A percentile compares a stretch with the other conserved stretches of the same genome.
Conservation (phyloP, 2,329 filamentous ascomycete species). For the Penicillium aurantiogriseum region DNA sequence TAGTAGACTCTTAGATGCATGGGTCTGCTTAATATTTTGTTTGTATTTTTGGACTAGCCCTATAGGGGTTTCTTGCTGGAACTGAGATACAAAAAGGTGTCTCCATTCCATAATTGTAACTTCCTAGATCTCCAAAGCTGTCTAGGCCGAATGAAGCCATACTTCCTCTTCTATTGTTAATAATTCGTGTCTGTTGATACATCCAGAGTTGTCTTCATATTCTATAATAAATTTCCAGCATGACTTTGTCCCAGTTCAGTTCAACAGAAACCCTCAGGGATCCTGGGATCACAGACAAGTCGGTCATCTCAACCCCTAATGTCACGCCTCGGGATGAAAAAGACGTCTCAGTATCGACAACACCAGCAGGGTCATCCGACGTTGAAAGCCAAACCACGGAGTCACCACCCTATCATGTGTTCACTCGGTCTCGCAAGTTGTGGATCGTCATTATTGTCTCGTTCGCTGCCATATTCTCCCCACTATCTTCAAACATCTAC, state of each 20-base stretch:
- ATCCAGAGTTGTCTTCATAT: not conserved
- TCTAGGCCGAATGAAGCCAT: not conserved
- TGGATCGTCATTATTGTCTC: conserved; percentile 43
- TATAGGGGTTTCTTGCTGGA: conserved; percentile 14
- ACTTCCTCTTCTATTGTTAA: conserved; percentile 7
- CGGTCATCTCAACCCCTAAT: conserved; percentile 16
- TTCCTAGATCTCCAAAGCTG: not conserved
- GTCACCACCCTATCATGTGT: conserved; percentile 33
- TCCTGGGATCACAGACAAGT: conserved; percentile 6
- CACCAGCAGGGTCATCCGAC: conserved; percentile 12
- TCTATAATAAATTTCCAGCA: conserved; percentile 7
- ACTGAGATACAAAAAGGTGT: conserved; percentile 19
- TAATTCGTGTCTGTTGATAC: not conserved
- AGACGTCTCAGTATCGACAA: conserved; percentile 10
- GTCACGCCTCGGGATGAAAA: conserved; percentile 17
- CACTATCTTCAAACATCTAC: conserved; percentile 48
- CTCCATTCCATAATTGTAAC: not conserved
- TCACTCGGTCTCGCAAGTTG: conserved; percentile 35
- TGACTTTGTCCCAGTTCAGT: conserved; percentile 9
- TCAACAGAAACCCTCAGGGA: conserved; percentile 15
- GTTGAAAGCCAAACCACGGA: conserved; percentile 17
- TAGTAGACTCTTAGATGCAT: conserved; percentile 17
- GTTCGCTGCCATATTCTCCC: conserved; percentile 44
- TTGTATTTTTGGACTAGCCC: conserved; percentile 11
- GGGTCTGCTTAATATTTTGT: conserved; percentile 13